A percentile compares a stretch with the other conserved stretches of the same genome.
Conservation (phyloP, 768 basidiomycete genomes). For the Suillus tomentosus region DNA sequence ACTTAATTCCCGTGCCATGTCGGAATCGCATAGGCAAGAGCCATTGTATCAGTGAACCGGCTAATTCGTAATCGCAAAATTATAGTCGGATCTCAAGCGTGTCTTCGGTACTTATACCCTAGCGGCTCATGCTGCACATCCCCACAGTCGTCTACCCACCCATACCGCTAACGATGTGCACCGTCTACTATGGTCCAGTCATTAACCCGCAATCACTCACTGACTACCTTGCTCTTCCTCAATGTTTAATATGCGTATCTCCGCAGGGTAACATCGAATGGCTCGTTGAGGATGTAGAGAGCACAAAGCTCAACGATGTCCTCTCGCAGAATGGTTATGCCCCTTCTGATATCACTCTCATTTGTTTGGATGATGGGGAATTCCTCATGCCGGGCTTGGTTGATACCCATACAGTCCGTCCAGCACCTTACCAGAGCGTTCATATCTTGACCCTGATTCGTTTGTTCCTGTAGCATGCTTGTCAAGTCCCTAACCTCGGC, state of each 20-base stretch:
- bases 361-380: conserved; percentile 49
- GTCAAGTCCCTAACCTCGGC: conserved; percentile 48
- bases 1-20: background rate
- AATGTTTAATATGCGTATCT: conserved; percentile 56
- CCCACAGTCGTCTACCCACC: background rate
- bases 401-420: conserved; percentile 83
- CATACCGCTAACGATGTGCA: conserved; percentile 22
- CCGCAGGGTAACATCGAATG: conserved; percentile 63
- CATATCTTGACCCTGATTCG: conserved; percentile 7
- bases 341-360: conserved; percentile 34
- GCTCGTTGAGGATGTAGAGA: conserved; percentile 62
- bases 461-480: conserved; percentile 29
- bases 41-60: background rate
- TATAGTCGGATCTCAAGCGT: background rate
- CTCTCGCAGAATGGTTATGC: conserved; percentile 53
- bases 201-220: conserved; percentile 53
- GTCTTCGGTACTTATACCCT: background rate
- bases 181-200: conserved; percentile 58
- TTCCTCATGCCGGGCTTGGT: conserved; percentile 88
- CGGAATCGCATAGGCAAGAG: no score
- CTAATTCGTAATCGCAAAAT: conserved; percentile 5
- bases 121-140: background rate
- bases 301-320: conserved; percentile 47
- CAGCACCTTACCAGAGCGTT: background rate
- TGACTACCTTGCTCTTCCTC: conserved; percentile 47